Evolutionary conservation across 2,329 filamentous ascomycete genomes (phyloP).

Genomic region (Lithohypha guttulata): DNA sequence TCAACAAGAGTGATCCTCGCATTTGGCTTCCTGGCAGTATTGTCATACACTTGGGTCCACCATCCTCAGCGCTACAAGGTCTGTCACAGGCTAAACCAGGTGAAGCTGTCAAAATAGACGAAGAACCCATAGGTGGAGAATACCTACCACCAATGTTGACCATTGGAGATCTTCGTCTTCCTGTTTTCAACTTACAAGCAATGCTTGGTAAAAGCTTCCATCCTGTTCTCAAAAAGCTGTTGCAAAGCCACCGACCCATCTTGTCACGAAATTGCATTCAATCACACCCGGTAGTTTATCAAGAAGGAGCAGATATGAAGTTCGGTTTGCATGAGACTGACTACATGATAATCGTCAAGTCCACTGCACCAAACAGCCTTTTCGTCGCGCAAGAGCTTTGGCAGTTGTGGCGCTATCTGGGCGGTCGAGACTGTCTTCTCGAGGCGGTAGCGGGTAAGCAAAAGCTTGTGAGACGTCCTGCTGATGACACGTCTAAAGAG

Average conservation of each 20-base stretch:
- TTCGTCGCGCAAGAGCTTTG: constrained; percentile 15
- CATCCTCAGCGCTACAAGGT: not conserved
- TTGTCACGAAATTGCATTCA: too few species aligned
- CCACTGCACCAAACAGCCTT: constrained; percentile 8
- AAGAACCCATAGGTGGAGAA: not conserved
- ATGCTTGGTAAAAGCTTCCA: constrained; percentile 10
- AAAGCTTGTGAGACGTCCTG: too few species aligned
- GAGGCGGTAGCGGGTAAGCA: too few species aligned
- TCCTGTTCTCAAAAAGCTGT: not conserved
- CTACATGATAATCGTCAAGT: constrained; percentile 14
- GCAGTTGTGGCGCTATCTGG: constrained; percentile 20
- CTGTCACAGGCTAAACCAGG: not conserved
- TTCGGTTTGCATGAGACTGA: too few species aligned
- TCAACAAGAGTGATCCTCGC: not conserved
- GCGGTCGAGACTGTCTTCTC: constrained; percentile 10
- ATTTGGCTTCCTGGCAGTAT: not conserved
- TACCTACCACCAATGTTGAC: constrained; percentile 17
- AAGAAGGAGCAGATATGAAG: too few species aligned
- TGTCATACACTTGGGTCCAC: constrained; percentile 5
- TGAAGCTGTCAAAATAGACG: not conserved
- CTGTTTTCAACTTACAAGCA: constrained; percentile 15
- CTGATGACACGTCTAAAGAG: not conserved
- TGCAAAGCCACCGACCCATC: too few species aligned
- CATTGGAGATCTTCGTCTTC: constrained; percentile 14
- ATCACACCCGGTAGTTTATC: too few species aligned